A percentile compares a stretch with the other conserved stretches of the same genome.
These are phyloP conservation scores for Cladosporium halotolerans DNA, from an alignment of 2,329 filamentous ascomycete species.

Conservation along the genomic window DNA sequence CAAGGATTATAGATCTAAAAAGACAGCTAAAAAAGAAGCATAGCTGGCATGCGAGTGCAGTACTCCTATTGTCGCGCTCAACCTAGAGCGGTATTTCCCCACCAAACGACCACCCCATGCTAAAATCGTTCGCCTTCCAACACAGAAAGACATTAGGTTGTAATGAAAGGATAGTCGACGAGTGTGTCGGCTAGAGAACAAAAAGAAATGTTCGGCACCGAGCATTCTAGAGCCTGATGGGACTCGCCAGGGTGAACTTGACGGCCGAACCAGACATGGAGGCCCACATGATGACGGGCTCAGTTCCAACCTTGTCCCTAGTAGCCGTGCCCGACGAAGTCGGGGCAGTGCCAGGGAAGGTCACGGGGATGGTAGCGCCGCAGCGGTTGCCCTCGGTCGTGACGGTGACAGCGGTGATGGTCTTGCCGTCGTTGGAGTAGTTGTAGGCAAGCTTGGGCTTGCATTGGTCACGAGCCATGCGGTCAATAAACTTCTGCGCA, in stretches of 20 bases:
- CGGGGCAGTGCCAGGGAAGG: slow-evolving; percentile 43
- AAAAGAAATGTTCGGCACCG: too few relatives aligned
- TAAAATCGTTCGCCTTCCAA: too few relatives aligned
- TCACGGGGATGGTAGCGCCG: slow-evolving; percentile 48
- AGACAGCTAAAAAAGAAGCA: not conserved
- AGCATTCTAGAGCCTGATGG: slow-evolving; percentile 10
- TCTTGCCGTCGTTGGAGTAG: slow-evolving; percentile 36
- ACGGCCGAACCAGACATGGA: slow-evolving; percentile 32
- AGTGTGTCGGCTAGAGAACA: too few relatives aligned
- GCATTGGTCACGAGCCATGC: slow-evolving; percentile 49
- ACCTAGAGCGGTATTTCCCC: not conserved
- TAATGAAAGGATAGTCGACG: too few relatives aligned
- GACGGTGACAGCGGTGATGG: slow-evolving; percentile 48
- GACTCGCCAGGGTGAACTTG: slow-evolving; percentile 28
- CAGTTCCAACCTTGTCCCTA: slow-evolving; percentile 47
- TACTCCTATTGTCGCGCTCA: not conserved
- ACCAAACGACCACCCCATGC: too few relatives aligned
- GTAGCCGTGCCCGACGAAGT: slow-evolving; percentile 23
- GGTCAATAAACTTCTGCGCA: slow-evolving; percentile 46
- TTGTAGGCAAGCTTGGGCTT: slow-evolving; percentile 44
- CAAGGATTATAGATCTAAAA: not conserved
- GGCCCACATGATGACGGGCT: slow-evolving; percentile 36
- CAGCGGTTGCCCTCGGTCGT: slow-evolving; percentile 47
- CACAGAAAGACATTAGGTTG: too few relatives aligned
- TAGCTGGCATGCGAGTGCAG: slow-evolving; percentile 1